phyloP scores from a whole-genome alignment of 768 basidiomycete species.

The Mycena galopus region DNA sequence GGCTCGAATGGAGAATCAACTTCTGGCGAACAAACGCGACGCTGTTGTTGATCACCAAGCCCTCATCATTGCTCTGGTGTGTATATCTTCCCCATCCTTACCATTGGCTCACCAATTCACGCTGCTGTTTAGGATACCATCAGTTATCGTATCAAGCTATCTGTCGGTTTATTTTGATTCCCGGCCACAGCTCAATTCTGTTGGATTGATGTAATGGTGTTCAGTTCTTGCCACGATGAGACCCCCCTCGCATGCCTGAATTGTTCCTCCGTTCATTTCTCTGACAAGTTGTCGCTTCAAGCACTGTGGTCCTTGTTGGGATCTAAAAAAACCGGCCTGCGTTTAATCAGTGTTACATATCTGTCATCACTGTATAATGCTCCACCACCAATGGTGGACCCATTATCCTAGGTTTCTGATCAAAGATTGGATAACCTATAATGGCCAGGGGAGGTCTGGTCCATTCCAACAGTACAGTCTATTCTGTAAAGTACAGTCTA shows the following conservation, averaged over 20 bases:
- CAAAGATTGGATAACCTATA: not conserved
- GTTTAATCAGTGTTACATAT: not conserved
- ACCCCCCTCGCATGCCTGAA: not conserved
- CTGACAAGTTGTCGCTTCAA: not conserved
- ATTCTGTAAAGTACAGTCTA: not conserved
- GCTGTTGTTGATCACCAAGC: not conserved
- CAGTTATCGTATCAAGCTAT: not conserved
- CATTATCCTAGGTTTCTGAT: not conserved
- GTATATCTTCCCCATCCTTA: not conserved
- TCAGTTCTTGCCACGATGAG: not conserved
- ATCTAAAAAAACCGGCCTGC: not conserved
- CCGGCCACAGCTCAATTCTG: not conserved
- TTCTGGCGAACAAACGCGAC: not conserved
- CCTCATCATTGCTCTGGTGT: not conserved
- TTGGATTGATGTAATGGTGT: not conserved
- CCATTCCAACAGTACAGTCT: not conserved
- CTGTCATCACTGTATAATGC: not conserved
- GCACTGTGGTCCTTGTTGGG: not conserved
- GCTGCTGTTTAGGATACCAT: not conserved
- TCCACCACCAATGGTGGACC: not conserved
- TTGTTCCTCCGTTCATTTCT: not conserved
- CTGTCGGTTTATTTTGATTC: not conserved
- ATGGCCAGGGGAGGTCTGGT: not conserved
- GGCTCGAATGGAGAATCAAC: not conserved
- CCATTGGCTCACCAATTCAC: not conserved